phyloP scores from a whole-genome alignment of 2,329 filamentous ascomycete genomes.

The Penicillium olsonii region DNA sequence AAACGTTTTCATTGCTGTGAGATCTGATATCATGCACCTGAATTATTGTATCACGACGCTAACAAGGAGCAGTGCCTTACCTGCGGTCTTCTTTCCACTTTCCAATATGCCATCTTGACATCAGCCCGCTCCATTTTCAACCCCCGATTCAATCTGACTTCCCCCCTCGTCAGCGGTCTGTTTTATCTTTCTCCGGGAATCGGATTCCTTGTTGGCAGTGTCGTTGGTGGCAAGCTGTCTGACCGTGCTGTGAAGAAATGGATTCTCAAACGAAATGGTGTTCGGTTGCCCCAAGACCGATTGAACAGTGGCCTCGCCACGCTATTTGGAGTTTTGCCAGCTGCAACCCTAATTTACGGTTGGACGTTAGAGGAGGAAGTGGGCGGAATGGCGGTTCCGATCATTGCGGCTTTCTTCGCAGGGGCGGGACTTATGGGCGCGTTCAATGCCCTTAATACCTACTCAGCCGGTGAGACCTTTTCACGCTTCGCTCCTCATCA shows the following conservation, averaged over 20 bases:
- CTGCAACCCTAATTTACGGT: slow-evolving; percentile 67
- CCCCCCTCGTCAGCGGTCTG: slow-evolving; percentile 66
- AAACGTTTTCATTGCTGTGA: slow-evolving; percentile 63
- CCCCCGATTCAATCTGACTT: slow-evolving; percentile 67
- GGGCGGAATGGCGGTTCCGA: slow-evolving; percentile 60
- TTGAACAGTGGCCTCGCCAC: slow-evolving; percentile 61
- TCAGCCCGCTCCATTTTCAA: slow-evolving; percentile 73
- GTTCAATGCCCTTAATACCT: slow-evolving; percentile 75
- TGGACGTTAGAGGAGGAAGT: slow-evolving; percentile 61
- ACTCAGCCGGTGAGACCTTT: slow-evolving; percentile 43
- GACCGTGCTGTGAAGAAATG: slow-evolving; percentile 66
- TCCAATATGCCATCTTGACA: slow-evolving; percentile 69
- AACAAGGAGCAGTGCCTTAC: slow-evolving; percentile 30
- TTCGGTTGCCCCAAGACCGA: slow-evolving; percentile 68
- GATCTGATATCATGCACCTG: neutral
- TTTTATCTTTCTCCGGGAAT: slow-evolving; percentile 74
- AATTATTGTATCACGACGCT: neutral
- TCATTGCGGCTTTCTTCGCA: slow-evolving; percentile 71
- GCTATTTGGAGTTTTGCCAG: slow-evolving; percentile 60
- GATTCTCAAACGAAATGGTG: slow-evolving; percentile 59
- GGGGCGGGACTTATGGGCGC: slow-evolving; percentile 72
- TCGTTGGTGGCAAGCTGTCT: slow-evolving; percentile 69
- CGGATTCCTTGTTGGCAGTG: slow-evolving; percentile 69
- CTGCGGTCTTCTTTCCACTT: slow-evolving; percentile 62
- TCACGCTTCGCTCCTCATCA: neutral